These are phyloP conservation scores for Phialocephala sp. DNA, from an alignment of 2,329 filamentous ascomycete genomes.

Conservation along the genomic window DNA sequence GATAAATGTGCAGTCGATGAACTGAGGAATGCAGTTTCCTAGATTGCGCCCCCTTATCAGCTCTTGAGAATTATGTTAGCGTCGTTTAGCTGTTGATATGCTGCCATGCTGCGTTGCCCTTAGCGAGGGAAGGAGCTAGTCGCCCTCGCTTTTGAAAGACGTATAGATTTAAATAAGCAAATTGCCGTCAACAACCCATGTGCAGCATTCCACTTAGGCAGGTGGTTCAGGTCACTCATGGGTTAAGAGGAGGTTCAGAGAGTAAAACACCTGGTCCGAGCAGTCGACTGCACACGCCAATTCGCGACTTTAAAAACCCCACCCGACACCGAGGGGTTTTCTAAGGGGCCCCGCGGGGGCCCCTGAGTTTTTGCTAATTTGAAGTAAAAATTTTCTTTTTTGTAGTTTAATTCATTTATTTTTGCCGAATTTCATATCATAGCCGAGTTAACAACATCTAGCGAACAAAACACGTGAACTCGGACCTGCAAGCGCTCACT, in stretches of 20 bases:
- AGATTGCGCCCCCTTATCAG: not conserved
- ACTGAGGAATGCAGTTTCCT: not conserved
- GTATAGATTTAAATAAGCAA: slow-evolving; percentile 2
- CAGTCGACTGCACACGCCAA: not conserved
- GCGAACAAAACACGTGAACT: not conserved
- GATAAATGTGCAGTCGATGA: too few relatives aligned
- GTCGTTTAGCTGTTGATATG: not conserved
- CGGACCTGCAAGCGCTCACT: too few relatives aligned
- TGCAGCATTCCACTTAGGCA: not conserved
- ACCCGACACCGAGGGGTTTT: not conserved
- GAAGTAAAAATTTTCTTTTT: not conserved
- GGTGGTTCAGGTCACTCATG: not conserved
- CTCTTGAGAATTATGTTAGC: not conserved
- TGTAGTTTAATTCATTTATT: not conserved
- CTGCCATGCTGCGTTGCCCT: not conserved
- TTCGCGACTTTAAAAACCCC: not conserved
- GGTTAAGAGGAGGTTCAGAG: not conserved
- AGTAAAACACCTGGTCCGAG: not conserved
- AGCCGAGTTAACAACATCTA: not conserved
- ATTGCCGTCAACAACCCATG: not conserved
- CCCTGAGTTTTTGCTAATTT: not conserved
- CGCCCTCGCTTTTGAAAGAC: not conserved
- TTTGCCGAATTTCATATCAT: not conserved
- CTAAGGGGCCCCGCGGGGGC: not conserved
- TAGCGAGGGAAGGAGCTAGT: not conserved